Percentiles rank a stretch among this genome's conserved stretches.
Evolutionary conservation across 176 grass and related monocot genomes (phyloP).

Genomic region (Bolboschoenus planiculmis): DNA sequence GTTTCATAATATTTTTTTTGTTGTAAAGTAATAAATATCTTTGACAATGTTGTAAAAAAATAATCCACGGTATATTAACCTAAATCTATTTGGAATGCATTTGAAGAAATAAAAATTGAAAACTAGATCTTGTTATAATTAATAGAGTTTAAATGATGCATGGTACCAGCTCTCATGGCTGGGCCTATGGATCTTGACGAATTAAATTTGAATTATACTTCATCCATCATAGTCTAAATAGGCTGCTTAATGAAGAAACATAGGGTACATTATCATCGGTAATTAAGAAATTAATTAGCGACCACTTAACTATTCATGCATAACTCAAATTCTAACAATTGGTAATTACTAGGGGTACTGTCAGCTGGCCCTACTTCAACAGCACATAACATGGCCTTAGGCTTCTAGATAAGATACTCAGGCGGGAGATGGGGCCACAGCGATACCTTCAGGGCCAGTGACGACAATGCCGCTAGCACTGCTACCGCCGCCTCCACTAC

Average conservation of each 20-base stretch:
- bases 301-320: background rate
- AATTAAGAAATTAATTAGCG: background rate
- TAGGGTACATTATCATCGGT: background rate
- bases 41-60: background rate
- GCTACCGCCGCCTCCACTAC: background rate
- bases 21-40: background rate
- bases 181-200: background rate
- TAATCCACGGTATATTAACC: background rate
- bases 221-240: background rate
- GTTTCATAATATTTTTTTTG: background rate
- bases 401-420: too few relatives aligned
- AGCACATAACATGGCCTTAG: background rate
- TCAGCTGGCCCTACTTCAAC: background rate
- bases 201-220: background rate
- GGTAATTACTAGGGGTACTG: background rate
- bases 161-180: too few relatives aligned
- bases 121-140: too few relatives aligned
- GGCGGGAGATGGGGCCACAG: fast-evolving
- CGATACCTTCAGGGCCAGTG: background rate
- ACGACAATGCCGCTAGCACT: background rate
- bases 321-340: background rate
- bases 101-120: background rate
- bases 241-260: background rate
- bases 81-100: background rate
- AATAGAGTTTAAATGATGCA: background rate